Percentiles rank a stretch among this genome's conserved stretches.
Evolutionary conservation across 352 stramenopile genomes (phyloP).

Genomic region (Phytopythium litorale): DNA sequence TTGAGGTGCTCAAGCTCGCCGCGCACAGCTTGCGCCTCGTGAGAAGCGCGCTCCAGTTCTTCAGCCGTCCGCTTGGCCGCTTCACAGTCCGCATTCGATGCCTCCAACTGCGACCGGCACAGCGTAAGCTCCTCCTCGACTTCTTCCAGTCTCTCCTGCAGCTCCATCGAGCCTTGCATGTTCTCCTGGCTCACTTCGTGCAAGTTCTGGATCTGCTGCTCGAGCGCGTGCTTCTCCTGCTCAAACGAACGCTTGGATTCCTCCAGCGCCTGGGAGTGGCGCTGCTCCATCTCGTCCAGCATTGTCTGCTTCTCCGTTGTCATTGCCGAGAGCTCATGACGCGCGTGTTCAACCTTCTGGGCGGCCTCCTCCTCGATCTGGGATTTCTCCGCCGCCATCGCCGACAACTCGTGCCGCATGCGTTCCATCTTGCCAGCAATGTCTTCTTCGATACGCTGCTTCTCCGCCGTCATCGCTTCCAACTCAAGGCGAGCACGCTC

Average conservation of each 20-base stretch:
- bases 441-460: slow-evolving; percentile 5
- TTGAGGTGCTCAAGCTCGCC: slow-evolving; percentile 34
- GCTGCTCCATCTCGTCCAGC: slow-evolving; percentile 24
- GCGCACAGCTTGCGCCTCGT: slow-evolving; percentile 8
- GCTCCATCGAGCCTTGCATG: slow-evolving; percentile 46
- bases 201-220: slow-evolving; percentile 63
- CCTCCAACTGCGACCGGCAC: slow-evolving; percentile 17
- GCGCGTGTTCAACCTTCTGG: slow-evolving; percentile 22
- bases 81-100: slow-evolving; percentile 23
- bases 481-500: slow-evolving; percentile 36
- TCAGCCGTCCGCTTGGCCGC: slow-evolving; percentile 19
- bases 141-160: slow-evolving; percentile 57
- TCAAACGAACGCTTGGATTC: slow-evolving; percentile 4
- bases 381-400: slow-evolving; percentile 19
- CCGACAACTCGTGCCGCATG: slow-evolving; percentile 35
- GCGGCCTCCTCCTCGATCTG: slow-evolving; percentile 26
- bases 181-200: slow-evolving; percentile 58
- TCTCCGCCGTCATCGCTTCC: slow-evolving; percentile 16
- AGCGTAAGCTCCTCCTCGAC: slow-evolving; percentile 41
- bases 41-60: slow-evolving; percentile 23
- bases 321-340: slow-evolving; percentile 22
- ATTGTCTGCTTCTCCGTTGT: slow-evolving; percentile 12
- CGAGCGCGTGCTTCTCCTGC: slow-evolving; percentile 34
- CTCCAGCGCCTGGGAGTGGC: slow-evolving; percentile 24
- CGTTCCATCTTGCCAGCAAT: slow-evolving; percentile 1